These are phyloP conservation scores for Cladosporium oxysporum DNA, from an alignment of 2,329 filamentous ascomycete species.

Conservation along the genomic window DNA sequence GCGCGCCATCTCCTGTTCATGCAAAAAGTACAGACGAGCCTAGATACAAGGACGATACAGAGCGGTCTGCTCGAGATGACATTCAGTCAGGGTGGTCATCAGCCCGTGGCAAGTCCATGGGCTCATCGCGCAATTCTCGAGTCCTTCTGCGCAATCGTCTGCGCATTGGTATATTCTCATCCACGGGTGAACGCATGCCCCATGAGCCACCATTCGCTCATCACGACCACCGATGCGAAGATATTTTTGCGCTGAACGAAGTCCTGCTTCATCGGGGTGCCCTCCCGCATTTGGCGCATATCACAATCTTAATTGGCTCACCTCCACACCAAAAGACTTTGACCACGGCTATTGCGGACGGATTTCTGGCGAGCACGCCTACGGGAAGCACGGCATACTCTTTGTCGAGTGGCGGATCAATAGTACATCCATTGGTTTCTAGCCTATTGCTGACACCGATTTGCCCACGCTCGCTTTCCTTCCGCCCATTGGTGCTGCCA, in stretches of 20 bases:
- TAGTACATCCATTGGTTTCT: conserved; percentile 89
- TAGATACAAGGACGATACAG: conserved; percentile 21
- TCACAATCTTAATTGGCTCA: conserved; percentile 81
- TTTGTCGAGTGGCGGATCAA: conserved; percentile 86
- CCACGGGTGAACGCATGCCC: conserved; percentile 57
- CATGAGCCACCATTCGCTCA: conserved; percentile 37
- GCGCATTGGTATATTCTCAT: conserved; percentile 80
- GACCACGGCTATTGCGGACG: conserved; percentile 92
- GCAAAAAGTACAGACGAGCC: conserved; percentile 28
- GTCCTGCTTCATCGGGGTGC: conserved; percentile 89
- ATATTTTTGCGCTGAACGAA: conserved; percentile 83
- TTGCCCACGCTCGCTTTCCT: conserved; percentile 86
- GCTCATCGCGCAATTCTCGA: conserved; percentile 70
- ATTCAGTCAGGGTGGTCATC: conserved; percentile 64
- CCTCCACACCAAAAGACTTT: conserved; percentile 67
- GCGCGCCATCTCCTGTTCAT: conserved; percentile 44
- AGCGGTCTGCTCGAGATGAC: conserved; percentile 23
- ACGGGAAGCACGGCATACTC: conserved; percentile 96
- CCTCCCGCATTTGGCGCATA: conserved; percentile 85
- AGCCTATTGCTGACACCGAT: conserved; percentile 91
- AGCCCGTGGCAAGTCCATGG: conserved; percentile 79
- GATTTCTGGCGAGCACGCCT: conserved; percentile 89
- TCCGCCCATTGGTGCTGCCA: conserved; percentile 86
- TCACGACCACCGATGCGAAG: conserved; percentile 39
- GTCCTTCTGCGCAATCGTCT: conserved; percentile 85